Evolutionary conservation across 148 eudicot genomes (phyloP).

Genomic region (Diospyros kaki): DNA sequence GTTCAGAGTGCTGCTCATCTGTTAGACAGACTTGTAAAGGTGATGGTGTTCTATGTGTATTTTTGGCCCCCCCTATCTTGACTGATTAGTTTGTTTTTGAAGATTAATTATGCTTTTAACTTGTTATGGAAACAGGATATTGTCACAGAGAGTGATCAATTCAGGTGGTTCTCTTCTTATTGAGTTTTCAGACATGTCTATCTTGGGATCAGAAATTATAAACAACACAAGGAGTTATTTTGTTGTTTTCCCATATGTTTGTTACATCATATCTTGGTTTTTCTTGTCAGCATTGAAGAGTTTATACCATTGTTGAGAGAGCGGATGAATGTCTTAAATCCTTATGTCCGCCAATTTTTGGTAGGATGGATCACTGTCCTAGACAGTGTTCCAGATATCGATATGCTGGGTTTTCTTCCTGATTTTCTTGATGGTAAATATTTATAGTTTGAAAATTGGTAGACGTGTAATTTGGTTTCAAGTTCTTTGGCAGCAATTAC

Average conservation of each 20-base stretch:
- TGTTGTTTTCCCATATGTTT: constrained; percentile 10
- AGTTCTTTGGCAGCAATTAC: neutral
- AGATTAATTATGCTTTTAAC: constrained; percentile 7
- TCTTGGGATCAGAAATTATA: neutral
- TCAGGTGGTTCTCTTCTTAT: constrained; percentile 55
- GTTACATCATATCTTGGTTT: constrained; percentile 13
- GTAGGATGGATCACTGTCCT: constrained; percentile 99
- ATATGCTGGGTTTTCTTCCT: constrained; percentile 99
- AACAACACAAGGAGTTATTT: neutral
- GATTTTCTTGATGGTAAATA: constrained; percentile 96
- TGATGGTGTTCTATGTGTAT: constrained; percentile 16
- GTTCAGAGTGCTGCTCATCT: constrained; percentile 99
- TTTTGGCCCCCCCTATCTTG: neutral
- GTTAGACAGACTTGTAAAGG: constrained; percentile 97
- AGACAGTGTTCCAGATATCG: constrained; percentile 97
- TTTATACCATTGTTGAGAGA: constrained; percentile 97
- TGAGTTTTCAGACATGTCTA: neutral
- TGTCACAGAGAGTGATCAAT: constrained; percentile 94
- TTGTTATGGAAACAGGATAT: constrained; percentile 61
- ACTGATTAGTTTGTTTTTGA: constrained; percentile 5
- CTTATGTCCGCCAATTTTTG: constrained; percentile 95
- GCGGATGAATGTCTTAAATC: constrained; percentile 94
- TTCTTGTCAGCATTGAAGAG: constrained; percentile 79
- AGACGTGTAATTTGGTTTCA: neutral
- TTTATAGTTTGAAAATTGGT: constrained; percentile 13